phyloP scores from a whole-genome alignment of 371 early-diverging fungal species.

The Actinomucor elegans region DNA sequence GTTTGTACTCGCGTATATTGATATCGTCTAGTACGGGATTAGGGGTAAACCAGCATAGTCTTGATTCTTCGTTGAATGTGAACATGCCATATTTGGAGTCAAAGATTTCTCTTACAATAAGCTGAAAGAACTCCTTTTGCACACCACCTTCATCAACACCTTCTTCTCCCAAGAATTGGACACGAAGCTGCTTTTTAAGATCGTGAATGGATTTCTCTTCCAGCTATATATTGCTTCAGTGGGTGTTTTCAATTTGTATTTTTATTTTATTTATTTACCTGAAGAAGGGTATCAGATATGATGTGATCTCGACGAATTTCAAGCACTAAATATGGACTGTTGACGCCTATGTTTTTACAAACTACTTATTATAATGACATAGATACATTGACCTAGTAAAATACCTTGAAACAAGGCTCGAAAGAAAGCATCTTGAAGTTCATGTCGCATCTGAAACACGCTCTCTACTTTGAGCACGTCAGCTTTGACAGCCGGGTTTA shows the following conservation, averaged over 20 bases:
- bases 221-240: constrained; percentile 46
- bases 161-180: constrained; percentile 89
- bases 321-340: constrained; percentile 85
- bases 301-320: constrained; percentile 77
- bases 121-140: constrained; percentile 94
- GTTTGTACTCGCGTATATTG: constrained; percentile 74
- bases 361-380: neutral
- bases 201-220: constrained; percentile 78
- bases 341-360: constrained; percentile 61
- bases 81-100: constrained; percentile 95
- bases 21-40: constrained; percentile 63
- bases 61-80: constrained; percentile 77
- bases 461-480: constrained; percentile 82
- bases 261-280: constrained; percentile 26
- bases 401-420: constrained; percentile 77
- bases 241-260: neutral
- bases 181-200: constrained; percentile 84
- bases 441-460: constrained; percentile 76
- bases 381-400: neutral
- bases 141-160: constrained; percentile 92
- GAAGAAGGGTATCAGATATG: constrained; percentile 75
- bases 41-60: constrained; percentile 86
- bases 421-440: constrained; percentile 77
- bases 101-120: constrained; percentile 89
- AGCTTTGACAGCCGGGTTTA: constrained; percentile 77